Conservation (phyloP, 108 stramenopile genomes). For the Nitzschia palea region DNA sequence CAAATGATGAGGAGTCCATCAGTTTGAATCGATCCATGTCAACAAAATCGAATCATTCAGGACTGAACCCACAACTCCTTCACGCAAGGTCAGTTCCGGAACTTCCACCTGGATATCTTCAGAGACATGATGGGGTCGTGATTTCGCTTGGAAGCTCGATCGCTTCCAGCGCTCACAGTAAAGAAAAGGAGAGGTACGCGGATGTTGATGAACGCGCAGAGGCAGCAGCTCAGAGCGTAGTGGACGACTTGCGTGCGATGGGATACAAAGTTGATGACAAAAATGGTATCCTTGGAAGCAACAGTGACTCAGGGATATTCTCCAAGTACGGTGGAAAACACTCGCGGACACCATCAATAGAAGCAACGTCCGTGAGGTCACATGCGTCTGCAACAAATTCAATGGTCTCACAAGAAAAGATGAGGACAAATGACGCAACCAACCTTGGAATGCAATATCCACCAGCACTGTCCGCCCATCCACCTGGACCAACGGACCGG, state of each 20-base stretch:
- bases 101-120: constrained; percentile 11
- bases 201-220: not conserved
- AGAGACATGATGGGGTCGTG: constrained; percentile 13
- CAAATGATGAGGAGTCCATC: not conserved
- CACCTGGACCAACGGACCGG: too few species aligned
- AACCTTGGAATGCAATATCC: too few species aligned
- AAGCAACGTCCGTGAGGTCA: not conserved
- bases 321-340: not conserved
- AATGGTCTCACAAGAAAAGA: too few species aligned
- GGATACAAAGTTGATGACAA: constrained; percentile 4
- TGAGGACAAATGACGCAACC: too few species aligned
- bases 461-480: too few species aligned
- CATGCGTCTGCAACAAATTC: too few species aligned
- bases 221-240: constrained; percentile 3
- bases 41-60: not conserved
- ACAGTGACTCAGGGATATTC: not conserved
- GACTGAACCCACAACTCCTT: not conserved
- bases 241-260: constrained; percentile 5
- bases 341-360: not conserved
- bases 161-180: not conserved
- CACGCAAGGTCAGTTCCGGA: constrained; percentile 6
- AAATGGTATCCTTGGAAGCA: constrained; percentile 8
- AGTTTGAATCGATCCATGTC: not conserved
- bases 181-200: not conserved
- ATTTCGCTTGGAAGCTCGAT: constrained; percentile 10